Evolutionary conservation across 495 filamentous ascomycete species (phyloP).

Genomic region (Aspergillus panamensis): DNA sequence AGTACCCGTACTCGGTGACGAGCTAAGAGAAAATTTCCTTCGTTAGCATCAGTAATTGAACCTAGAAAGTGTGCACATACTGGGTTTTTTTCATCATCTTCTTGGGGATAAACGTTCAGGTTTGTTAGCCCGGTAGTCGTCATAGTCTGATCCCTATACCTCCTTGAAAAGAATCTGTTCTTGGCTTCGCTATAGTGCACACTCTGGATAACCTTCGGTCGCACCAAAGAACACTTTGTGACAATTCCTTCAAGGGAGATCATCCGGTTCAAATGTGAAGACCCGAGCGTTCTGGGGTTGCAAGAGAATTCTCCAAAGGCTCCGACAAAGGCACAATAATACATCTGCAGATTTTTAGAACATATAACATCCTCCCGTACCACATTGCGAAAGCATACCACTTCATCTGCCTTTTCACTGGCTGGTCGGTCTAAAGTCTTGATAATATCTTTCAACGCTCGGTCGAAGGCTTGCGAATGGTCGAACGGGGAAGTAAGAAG

Average conservation of each 20-base stretch:
- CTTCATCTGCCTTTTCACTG: conserved; percentile 58
- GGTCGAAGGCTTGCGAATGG: conserved; percentile 79
- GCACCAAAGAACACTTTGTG: conserved; percentile 89
- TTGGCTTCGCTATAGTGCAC: conserved; percentile 91
- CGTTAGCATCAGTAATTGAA: neutral
- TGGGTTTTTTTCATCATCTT: conserved; percentile 79
- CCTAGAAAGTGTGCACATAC: conserved; percentile 33
- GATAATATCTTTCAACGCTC: conserved; percentile 82
- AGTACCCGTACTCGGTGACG: conserved; percentile 93
- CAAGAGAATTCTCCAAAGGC: conserved; percentile 93
- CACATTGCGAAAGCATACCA: conserved; percentile 37
- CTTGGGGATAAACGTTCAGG: conserved; percentile 87
- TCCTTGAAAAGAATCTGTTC: conserved; percentile 74
- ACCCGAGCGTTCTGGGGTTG: conserved; percentile 90
- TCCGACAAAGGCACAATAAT: conserved; percentile 92
- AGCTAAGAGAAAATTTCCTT: conserved; percentile 44
- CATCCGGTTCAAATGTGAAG: conserved; percentile 88
- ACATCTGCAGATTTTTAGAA: conserved; percentile 49
- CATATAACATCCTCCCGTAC: neutral
- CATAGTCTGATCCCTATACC: conserved; percentile 96
- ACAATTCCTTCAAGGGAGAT: conserved; percentile 97
- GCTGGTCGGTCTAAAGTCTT: conserved; percentile 64
- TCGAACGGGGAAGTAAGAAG: conserved; percentile 86
- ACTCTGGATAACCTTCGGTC: conserved; percentile 95
- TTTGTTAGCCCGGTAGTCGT: conserved; percentile 81